Evolutionary conservation across 176 grass and related monocot species (phyloP), one percentile per base, ranked within the genome.

Genomic region (Typha latifolia): DNA sequence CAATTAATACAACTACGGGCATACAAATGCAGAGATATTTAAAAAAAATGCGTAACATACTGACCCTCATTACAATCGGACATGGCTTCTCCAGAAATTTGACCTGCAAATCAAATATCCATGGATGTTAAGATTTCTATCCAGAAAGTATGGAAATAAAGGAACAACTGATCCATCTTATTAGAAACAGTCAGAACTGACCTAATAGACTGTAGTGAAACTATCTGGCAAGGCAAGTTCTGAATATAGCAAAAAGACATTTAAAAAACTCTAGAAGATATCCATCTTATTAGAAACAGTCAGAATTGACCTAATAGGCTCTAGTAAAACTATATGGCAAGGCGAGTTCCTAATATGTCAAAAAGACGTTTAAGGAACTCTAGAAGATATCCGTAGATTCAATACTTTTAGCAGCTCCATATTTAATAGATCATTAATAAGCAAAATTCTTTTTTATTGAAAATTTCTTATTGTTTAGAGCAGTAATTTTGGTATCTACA

Each of bases 41-140:
- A 47, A 20, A 4, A 19, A 59, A 3, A 14, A 16, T 69, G 14
- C 53, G 34, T 37, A 37, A 7, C 5, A 37, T 37, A 84, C 80
- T 70, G 34, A 97, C 93, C 62, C 37, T 89, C 78, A 82, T 97
- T 63, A 78, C 75, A 53, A 92, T 72, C 47, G 85, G 79, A 68
- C 80, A 80, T 78, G 81, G 82, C 78, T 84, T 88, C 49, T 80
- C 32, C 74, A 74, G 47, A 84, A 89, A 74, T 47, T 62, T 82
- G 31, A 89, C 49, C 88, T 91, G 88, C 62, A 80, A 12, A 74
- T 21, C 29, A 51, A 69, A 66, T 16, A 34, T 34, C 12, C 52
- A 56, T 9, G 16, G 3, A 19, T 2, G 18, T 16, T 56, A 19
- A 8, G 18, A 20, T 8, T 56, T 56, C n/a, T 19, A 56, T 14